Conservation (phyloP, 331 rosid genomes). For the Rhamnella rubrinervis region DNA sequence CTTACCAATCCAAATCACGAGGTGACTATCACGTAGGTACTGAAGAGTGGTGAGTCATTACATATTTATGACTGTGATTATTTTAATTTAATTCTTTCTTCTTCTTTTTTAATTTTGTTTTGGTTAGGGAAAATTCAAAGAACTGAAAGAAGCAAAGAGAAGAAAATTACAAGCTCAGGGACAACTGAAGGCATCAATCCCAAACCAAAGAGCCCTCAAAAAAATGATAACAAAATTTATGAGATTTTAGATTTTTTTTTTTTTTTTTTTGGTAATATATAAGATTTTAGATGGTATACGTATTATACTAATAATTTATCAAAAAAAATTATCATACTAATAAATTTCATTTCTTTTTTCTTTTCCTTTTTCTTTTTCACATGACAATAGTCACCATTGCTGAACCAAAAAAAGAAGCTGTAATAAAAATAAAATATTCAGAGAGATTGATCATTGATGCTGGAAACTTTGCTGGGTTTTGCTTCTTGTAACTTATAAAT, state of each 20-base stretch:
- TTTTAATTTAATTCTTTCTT: background rate
- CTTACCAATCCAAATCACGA: background rate
- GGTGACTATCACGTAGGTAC: background rate
- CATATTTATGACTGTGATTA: background rate
- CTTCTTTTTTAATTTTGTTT: background rate
- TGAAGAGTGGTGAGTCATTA: conserved; percentile 29
- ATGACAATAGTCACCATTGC: background rate
- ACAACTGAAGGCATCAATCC: too few species aligned
- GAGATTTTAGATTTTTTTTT: too few species aligned
- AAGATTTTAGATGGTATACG: too few species aligned
- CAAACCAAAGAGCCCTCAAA: too few species aligned
- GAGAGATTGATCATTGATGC: conserved; percentile 14
- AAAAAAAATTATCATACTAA: too few species aligned
- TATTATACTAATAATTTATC: too few species aligned
- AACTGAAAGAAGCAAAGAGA: too few species aligned
- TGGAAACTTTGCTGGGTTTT: background rate
- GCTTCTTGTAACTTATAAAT: too few species aligned
- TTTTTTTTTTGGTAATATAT: too few species aligned
- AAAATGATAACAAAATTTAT: too few species aligned
- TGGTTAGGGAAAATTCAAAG: too few species aligned
- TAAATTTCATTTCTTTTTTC: too few species aligned
- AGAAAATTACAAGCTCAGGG: background rate
- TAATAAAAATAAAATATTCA: background rate
- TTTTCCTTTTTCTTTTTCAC: background rate
- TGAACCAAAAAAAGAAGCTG: background rate